Evolutionary conservation across 2,329 filamentous ascomycete genomes (phyloP).

Genomic region (Fusarium lateritium): DNA sequence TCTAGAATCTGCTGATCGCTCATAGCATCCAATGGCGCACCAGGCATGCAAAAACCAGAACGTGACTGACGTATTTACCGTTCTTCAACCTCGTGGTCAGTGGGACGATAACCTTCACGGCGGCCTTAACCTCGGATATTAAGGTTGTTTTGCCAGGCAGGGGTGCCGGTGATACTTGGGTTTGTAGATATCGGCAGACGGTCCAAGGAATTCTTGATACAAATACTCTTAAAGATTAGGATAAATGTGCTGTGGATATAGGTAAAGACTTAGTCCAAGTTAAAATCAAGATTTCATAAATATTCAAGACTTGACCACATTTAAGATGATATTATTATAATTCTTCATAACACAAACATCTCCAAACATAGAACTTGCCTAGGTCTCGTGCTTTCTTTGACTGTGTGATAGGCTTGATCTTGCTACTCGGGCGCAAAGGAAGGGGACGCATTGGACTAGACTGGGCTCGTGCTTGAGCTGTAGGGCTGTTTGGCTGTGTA

Average conservation of each 20-base stretch:
- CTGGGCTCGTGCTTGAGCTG: background rate
- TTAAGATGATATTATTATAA: too few relatives aligned
- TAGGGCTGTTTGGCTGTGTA: constrained; percentile 3
- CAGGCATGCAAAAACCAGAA: background rate
- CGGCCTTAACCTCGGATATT: background rate
- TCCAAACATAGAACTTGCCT: background rate
- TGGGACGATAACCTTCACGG: background rate
- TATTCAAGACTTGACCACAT: too few relatives aligned
- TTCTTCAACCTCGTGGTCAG: background rate
- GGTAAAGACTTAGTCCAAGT: too few relatives aligned
- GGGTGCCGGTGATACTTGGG: background rate
- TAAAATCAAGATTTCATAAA: too few relatives aligned
- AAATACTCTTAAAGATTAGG: too few relatives aligned
- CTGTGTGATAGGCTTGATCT: background rate
- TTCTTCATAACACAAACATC: too few relatives aligned
- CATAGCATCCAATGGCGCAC: constrained; percentile 1
- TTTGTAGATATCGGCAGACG: too few relatives aligned
- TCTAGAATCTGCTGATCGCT: constrained; percentile 29
- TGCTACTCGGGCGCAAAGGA: background rate
- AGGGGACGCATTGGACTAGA: constrained; percentile 3
- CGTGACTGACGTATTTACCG: constrained; percentile 4
- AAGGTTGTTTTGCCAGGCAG: background rate
- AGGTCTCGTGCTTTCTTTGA: background rate
- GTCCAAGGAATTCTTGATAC: too few relatives aligned
- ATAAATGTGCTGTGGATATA: too few relatives aligned